Percentiles rank a stretch among this genome's conserved stretches.
phyloP scores from a whole-genome alignment of 2,329 filamentous ascomycete genomes.

The Coleophoma eucalyptorum region DNA sequence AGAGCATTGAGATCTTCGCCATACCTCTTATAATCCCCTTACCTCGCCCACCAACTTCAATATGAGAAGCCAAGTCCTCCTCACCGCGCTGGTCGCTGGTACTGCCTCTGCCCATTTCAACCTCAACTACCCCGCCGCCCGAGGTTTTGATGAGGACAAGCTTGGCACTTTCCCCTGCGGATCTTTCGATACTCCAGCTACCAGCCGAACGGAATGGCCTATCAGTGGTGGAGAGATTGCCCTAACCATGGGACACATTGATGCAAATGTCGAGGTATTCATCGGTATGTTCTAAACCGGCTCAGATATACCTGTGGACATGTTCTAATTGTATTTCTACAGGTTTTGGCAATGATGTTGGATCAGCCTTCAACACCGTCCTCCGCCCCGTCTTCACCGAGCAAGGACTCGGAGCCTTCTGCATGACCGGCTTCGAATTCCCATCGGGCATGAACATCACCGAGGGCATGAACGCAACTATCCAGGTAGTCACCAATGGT shows the following conservation, averaged over 20 bases:
- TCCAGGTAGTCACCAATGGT: slow-evolving; percentile 68
- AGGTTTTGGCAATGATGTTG: slow-evolving; percentile 14
- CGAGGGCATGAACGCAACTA: slow-evolving; percentile 61
- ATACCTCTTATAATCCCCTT: too few relatives aligned
- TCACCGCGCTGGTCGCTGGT: slow-evolving; percentile 30
- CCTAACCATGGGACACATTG: slow-evolving; percentile 45
- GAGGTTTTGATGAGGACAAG: slow-evolving; percentile 39
- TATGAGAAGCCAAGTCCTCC: slow-evolving; percentile 11
- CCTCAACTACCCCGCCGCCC: slow-evolving; percentile 46
- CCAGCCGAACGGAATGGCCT: slow-evolving; percentile 43
- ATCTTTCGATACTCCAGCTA: slow-evolving; percentile 37
- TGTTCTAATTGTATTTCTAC: not conserved
- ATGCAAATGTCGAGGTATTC: slow-evolving; percentile 18
- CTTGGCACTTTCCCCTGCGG: slow-evolving; percentile 37
- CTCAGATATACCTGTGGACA: too few relatives aligned
- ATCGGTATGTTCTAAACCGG: slow-evolving; percentile 6
- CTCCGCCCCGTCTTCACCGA: slow-evolving; percentile 16
- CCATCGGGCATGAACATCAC: slow-evolving; percentile 41
- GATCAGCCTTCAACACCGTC: slow-evolving; percentile 19
- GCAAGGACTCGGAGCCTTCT: slow-evolving; percentile 52
- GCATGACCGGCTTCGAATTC: slow-evolving; percentile 55
- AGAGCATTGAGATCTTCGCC: too few relatives aligned
- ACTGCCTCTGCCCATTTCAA: slow-evolving; percentile 51
- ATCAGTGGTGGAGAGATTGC: slow-evolving; percentile 46
- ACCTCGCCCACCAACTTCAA: slow-evolving; percentile 3